Conservation (phyloP, 306 rosid genomes). For the Hylodesmum podocarpum region DNA sequence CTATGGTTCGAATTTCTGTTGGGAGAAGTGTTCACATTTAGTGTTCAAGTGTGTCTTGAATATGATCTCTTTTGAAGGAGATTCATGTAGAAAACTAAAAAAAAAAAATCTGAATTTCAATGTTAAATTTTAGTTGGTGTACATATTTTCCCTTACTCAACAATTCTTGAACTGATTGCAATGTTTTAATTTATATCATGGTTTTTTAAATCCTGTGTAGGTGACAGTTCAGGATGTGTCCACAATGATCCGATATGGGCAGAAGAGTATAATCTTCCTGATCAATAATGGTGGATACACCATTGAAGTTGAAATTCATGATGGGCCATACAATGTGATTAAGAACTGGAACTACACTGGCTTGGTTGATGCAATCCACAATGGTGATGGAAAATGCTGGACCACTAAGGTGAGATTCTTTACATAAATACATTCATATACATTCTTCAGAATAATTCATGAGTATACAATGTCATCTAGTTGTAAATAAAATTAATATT, state of each 20-base stretch:
- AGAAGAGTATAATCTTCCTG: conserved; percentile 58
- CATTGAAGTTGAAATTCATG: conserved; percentile 71
- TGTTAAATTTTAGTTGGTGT: background rate
- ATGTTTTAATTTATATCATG: background rate
- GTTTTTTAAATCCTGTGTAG: conserved; percentile 25
- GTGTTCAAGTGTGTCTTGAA: background rate
- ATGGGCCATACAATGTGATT: conserved; percentile 68
- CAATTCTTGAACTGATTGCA: background rate
- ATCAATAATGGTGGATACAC: conserved; percentile 75
- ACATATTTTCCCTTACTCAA: background rate
- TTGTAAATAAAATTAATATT: too few species aligned
- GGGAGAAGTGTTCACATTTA: background rate
- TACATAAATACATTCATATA: background rate
- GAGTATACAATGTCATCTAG: too few species aligned
- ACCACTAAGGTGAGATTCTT: conserved; percentile 55
- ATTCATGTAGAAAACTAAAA: too few species aligned
- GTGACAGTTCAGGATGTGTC: conserved; percentile 69
- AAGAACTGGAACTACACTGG: conserved; percentile 73
- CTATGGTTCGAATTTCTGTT: background rate
- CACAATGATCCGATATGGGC: conserved; percentile 58
- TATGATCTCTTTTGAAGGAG: too few species aligned
- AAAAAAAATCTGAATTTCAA: too few species aligned
- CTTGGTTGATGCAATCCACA: conserved; percentile 62
- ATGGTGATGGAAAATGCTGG: conserved; percentile 79
- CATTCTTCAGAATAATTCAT: too few species aligned